phyloP scores from a whole-genome alignment of 1,139 yeast species.

The Torulaspora pretoriensis region DNA sequence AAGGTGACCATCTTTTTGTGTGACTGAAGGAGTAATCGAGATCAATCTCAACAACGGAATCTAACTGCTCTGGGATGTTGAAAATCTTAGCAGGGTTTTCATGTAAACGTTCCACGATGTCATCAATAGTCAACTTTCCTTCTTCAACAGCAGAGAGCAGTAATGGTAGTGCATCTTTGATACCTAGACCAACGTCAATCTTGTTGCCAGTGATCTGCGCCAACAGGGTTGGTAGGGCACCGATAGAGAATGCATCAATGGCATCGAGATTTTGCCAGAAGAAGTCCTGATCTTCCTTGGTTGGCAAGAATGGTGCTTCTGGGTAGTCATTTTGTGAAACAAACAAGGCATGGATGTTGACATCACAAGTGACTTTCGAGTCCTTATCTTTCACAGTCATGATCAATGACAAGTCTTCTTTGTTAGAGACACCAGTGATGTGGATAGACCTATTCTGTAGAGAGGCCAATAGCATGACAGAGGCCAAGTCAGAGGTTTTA shows the following conservation, averaged over 20 bases:
- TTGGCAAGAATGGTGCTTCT: conserved; percentile 68
- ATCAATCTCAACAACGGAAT: conserved; percentile 72
- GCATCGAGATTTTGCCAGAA: conserved; percentile 72
- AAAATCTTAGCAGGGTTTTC: conserved; percentile 80
- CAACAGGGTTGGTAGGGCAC: conserved; percentile 69
- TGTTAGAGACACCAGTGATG: conserved; percentile 77
- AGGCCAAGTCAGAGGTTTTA: conserved; percentile 84
- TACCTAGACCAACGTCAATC: conserved; percentile 68
- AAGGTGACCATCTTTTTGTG: conserved; percentile 50
- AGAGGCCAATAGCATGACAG: conserved; percentile 83
- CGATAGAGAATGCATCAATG: conserved; percentile 86
- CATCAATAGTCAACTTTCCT: conserved; percentile 66
- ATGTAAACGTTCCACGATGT: conserved; percentile 70
- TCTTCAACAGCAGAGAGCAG: conserved; percentile 75
- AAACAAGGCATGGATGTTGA: conserved; percentile 75
- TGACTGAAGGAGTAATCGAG: conserved; percentile 55
- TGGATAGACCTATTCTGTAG: conserved; percentile 83
- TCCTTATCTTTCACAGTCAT: conserved; percentile 81
- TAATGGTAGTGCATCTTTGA: conserved; percentile 76
- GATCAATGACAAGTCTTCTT: conserved; percentile 79
- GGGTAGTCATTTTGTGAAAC: conserved; percentile 69
- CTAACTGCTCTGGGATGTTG: conserved; percentile 73
- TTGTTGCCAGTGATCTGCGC: conserved; percentile 61
- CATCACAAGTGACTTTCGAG: conserved; percentile 85
- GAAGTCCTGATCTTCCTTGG: conserved; percentile 72